These are phyloP conservation scores for Carex pumila DNA, from an alignment of 176 grass and related monocot species.

Conservation along the genomic window DNA sequence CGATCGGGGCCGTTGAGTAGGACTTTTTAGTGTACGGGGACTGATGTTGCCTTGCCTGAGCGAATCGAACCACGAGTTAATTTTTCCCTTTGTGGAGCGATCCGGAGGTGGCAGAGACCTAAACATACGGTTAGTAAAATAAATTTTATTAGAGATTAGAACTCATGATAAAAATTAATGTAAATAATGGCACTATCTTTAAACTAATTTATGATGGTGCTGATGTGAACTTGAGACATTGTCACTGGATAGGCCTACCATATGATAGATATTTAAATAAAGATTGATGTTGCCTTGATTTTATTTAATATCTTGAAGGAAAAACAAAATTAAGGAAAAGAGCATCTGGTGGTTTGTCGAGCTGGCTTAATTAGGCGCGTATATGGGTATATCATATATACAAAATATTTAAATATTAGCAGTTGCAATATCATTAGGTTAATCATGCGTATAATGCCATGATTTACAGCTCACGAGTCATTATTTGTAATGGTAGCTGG, in stretches of 20 bases:
- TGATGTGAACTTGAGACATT: not conserved
- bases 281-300: not conserved
- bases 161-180: not conserved
- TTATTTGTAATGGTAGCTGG: slow-evolving; percentile 7
- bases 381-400: not conserved
- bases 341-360: not conserved
- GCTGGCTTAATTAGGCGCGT: not conserved
- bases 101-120: slow-evolving; percentile 5
- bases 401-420: not conserved
- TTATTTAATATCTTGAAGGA: not conserved
- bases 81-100: slow-evolving; percentile 13
- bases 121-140: not conserved
- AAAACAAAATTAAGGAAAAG: not conserved
- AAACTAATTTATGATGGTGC: not conserved
- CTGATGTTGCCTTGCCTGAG: slow-evolving; percentile 38
- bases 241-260: not conserved
- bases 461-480: not conserved
- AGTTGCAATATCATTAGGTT: slow-evolving; percentile 1
- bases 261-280: not conserved
- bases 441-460: not conserved
- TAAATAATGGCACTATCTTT: not conserved
- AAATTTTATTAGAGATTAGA: not conserved
- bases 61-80: slow-evolving; percentile 47
- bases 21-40: not conserved
- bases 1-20: not conserved